Evolutionary conservation across 345 rosid genomes (phyloP).

Genomic region (Erodium maritimum): DNA sequence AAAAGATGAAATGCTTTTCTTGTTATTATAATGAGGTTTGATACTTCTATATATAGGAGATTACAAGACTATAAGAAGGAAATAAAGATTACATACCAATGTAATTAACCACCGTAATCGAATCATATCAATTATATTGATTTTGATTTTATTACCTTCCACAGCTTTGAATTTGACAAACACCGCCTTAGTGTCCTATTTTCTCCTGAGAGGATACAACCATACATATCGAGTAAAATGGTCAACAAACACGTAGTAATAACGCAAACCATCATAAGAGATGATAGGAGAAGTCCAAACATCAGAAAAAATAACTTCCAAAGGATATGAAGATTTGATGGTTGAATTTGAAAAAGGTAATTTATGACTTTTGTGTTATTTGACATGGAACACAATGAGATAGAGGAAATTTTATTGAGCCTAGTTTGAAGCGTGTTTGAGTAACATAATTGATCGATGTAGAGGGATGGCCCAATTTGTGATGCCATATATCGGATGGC

Average conservation of each 20-base stretch:
- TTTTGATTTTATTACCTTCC: no score
- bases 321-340: not conserved
- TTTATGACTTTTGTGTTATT: conserved; percentile 6
- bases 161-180: conserved; percentile 6
- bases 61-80: no score
- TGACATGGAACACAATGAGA: not conserved
- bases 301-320: conserved; percentile 5
- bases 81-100: no score
- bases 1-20: no score
- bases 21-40: no score
- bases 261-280: not conserved
- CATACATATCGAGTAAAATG: conserved; percentile 6
- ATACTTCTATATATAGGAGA: no score
- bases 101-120: no score
- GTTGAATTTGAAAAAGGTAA: not conserved
- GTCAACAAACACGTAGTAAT: conserved; percentile 7
- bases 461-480: conserved; percentile 1
- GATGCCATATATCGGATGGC: not conserved
- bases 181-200: not conserved
- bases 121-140: no score
- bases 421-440: not conserved
- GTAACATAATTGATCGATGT: not conserved
- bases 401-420: not conserved
- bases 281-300: not conserved
- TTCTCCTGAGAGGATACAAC: conserved; percentile 2